Percentiles rank a stretch among this genome's conserved stretches.
phyloP scores from a whole-genome alignment of 805 yeast genomes.

The Torulaspora delbrueckii region DNA sequence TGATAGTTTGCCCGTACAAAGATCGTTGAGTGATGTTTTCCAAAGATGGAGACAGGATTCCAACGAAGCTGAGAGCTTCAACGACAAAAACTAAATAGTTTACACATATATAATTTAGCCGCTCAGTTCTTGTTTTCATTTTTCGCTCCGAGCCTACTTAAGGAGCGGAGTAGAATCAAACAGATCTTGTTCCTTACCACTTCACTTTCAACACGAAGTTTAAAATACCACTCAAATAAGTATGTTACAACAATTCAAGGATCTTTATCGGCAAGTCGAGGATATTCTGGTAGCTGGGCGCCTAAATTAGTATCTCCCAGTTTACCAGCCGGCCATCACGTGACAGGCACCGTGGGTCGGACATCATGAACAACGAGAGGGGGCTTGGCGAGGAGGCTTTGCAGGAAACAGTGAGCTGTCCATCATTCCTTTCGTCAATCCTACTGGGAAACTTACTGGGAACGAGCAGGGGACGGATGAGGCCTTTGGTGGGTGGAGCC shows the following conservation, averaged over 20 bases:
- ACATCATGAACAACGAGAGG: not conserved
- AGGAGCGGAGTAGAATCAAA: too few species aligned
- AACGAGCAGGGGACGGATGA: not conserved
- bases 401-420: not conserved
- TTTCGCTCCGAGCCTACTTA: too few species aligned
- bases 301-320: not conserved
- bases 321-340: not conserved
- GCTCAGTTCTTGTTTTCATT: not conserved
- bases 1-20: slow-evolving; percentile 10
- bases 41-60: slow-evolving; percentile 10
- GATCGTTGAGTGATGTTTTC: slow-evolving; percentile 7
- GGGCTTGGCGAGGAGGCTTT: not conserved
- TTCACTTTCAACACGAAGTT: not conserved
- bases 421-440: not conserved
- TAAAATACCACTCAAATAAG: not conserved
- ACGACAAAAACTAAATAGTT: not conserved
- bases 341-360: not conserved
- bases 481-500: not conserved
- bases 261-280: too few species aligned
- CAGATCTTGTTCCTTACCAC: not conserved
- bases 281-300: too few species aligned
- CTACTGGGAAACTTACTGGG: not conserved
- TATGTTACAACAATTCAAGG: too few species aligned
- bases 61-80: not conserved
- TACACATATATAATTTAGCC: not conserved